Percentiles rank a stretch among this genome's conserved stretches.
phyloP scores from a whole-genome alignment of 345 rosid species.

The Salix arbutifolia region DNA sequence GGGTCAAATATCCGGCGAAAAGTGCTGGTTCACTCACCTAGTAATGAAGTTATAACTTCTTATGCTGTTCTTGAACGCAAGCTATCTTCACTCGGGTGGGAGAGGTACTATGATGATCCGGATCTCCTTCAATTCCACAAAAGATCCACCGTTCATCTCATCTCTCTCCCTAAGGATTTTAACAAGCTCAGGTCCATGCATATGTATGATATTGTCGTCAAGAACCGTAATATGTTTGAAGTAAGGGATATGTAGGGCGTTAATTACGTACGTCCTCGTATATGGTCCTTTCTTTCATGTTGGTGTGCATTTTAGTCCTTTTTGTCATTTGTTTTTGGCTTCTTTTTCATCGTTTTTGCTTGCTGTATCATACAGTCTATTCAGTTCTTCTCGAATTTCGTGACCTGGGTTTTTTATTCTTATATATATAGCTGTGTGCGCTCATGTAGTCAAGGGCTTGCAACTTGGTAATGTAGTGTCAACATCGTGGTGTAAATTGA shows the following conservation, averaged over 20 bases:
- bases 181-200: constrained; percentile 61
- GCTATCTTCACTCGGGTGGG: constrained; percentile 72
- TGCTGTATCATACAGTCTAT: background rate
- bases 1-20: constrained; percentile 28
- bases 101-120: constrained; percentile 63
- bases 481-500: background rate
- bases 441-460: background rate
- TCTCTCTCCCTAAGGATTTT: constrained; percentile 75
- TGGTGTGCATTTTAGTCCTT: background rate
- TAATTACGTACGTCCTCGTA: background rate
- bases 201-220: constrained; percentile 84
- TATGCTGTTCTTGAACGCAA: constrained; percentile 53
- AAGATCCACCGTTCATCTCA: constrained; percentile 52
- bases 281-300: background rate
- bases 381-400: background rate
- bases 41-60: constrained; percentile 58
- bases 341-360: background rate
- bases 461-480: background rate
- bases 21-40: constrained; percentile 54
- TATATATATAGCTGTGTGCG: background rate
- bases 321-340: background rate
- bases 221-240: constrained; percentile 63
- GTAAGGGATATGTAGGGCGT: constrained; percentile 47
- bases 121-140: constrained; percentile 72
- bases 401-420: background rate